These are phyloP conservation scores for Terana coerulea DNA, from an alignment of 768 basidiomycete genomes.

Conservation along the genomic window DNA sequence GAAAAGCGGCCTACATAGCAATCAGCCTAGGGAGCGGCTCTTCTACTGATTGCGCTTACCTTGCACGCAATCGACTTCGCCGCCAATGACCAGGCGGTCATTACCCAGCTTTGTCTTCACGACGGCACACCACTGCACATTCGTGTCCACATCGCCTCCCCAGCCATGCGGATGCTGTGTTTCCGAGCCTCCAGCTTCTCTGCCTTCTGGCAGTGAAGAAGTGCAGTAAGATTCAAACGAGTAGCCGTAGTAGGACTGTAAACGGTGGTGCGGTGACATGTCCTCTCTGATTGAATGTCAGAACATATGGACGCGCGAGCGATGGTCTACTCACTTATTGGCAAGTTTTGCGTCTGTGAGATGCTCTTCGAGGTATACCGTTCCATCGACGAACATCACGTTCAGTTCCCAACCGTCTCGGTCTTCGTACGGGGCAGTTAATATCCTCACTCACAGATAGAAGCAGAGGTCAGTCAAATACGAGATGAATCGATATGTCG, in stretches of 20 bases:
- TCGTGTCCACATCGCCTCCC: conserved; percentile 83
- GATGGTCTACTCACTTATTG: conserved; percentile 52
- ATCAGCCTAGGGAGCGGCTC: neutral
- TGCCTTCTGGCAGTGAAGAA: conserved; percentile 25
- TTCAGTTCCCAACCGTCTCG: conserved; percentile 79
- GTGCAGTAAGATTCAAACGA: conserved; percentile 91
- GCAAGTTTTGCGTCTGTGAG: conserved; percentile 50
- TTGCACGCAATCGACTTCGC: conserved; percentile 88
- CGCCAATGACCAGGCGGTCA: conserved; percentile 72
- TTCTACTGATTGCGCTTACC: conserved; percentile 38
- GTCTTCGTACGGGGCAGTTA: conserved; percentile 81
- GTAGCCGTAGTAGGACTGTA: conserved; percentile 79
- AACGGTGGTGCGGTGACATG: conserved; percentile 57
- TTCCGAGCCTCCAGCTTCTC: conserved; percentile 4
- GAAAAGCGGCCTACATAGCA: conserved; percentile 48
- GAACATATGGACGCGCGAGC: neutral
- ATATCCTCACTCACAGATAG: conserved; percentile 55
- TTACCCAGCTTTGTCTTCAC: conserved; percentile 81
- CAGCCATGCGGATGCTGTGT: conserved; percentile 41
- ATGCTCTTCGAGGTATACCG: conserved; percentile 75
- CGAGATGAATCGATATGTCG: conserved; percentile 4
- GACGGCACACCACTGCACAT: conserved; percentile 87
- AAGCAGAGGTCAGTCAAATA: neutral
- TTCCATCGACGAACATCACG: conserved; percentile 70
- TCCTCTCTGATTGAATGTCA: conserved; percentile 46